A percentile compares a stretch with the other conserved stretches of the same genome.
These are phyloP conservation scores for Monosporascus sp. DNA, from an alignment of 2,329 filamentous ascomycete genomes.

Conservation along the genomic window DNA sequence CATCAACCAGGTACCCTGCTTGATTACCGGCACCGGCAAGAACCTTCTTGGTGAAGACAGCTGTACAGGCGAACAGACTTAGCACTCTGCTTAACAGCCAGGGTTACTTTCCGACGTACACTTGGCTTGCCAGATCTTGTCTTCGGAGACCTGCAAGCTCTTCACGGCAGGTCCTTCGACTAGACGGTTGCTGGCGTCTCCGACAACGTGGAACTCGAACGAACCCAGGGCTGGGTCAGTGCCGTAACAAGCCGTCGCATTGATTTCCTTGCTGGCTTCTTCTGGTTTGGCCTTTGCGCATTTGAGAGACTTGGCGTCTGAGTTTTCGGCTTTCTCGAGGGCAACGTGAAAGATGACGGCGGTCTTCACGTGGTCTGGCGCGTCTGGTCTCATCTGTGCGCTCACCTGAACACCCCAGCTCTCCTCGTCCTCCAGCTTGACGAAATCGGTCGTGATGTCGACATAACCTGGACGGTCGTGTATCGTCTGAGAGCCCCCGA, in stretches of 20 bases:
- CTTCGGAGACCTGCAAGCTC: constrained; percentile 50
- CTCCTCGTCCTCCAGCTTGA: constrained; percentile 60
- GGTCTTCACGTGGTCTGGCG: constrained; percentile 44
- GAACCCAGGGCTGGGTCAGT: constrained; percentile 52
- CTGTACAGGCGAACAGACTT: constrained; percentile 41
- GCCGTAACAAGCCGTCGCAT: constrained; percentile 51
- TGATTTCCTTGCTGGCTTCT: constrained; percentile 30
- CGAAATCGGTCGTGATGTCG: constrained; percentile 64
- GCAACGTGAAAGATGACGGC: constrained; percentile 58
- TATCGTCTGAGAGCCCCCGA: constrained; percentile 59
- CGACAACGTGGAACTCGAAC: constrained; percentile 54
- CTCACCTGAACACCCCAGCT: constrained; percentile 63
- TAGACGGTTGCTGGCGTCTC: constrained; percentile 44
- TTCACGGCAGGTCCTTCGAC: constrained; percentile 41
- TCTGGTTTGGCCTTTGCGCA: not conserved
- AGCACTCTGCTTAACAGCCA: not conserved
- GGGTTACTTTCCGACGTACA: constrained; percentile 26
- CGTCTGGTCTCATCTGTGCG: constrained; percentile 54
- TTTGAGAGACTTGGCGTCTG: not conserved
- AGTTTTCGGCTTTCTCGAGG: constrained; percentile 52
- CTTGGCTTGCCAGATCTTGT: constrained; percentile 63
- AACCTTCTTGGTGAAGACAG: constrained; percentile 47
- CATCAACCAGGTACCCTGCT: constrained; percentile 44
- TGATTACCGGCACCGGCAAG: constrained; percentile 52
- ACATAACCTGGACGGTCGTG: constrained; percentile 60